Evolutionary conservation across 2,329 filamentous ascomycete genomes (phyloP).

Genomic region (Aspergillus versicolor): DNA sequence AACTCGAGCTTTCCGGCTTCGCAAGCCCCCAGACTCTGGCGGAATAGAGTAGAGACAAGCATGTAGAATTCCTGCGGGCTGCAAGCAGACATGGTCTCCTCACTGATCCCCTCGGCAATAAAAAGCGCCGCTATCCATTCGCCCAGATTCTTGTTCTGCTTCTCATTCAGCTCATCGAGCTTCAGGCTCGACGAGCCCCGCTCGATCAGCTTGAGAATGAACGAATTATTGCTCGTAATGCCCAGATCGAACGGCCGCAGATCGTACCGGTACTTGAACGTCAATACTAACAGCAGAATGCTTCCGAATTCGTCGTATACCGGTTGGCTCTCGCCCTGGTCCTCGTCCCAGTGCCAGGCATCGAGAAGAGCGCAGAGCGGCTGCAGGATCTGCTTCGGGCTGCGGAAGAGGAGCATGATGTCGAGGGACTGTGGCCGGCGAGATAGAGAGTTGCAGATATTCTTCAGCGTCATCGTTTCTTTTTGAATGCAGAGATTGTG

Average conservation of each 20-base stretch:
- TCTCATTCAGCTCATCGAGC: constrained; percentile 52
- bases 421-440: constrained; percentile 58
- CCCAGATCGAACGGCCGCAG: constrained; percentile 54
- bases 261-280: constrained; percentile 59
- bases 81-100: constrained; percentile 64
- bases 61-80: constrained; percentile 65
- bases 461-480: constrained; percentile 63
- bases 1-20: constrained; percentile 55
- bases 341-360: constrained; percentile 64
- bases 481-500: constrained; percentile 58
- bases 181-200: constrained; percentile 47
- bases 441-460: constrained; percentile 58
- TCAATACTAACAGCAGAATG: constrained; percentile 58
- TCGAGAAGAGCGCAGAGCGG: constrained; percentile 60
- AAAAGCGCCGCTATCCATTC: constrained; percentile 63
- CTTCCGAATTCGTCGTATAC: constrained; percentile 67
- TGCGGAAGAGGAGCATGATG: constrained; percentile 61
- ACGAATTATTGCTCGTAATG: constrained; percentile 50
- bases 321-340: constrained; percentile 64
- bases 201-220: constrained; percentile 56
- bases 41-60: constrained; percentile 61
- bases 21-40: constrained; percentile 60
- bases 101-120: constrained; percentile 61
- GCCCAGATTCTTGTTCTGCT: constrained; percentile 57
- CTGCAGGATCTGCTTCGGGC: constrained; percentile 54